Evolutionary conservation across 495 filamentous ascomycete species (phyloP), one percentile per base, ranked within the genome.

Genomic region (Xylaria bambusicola): DNA sequence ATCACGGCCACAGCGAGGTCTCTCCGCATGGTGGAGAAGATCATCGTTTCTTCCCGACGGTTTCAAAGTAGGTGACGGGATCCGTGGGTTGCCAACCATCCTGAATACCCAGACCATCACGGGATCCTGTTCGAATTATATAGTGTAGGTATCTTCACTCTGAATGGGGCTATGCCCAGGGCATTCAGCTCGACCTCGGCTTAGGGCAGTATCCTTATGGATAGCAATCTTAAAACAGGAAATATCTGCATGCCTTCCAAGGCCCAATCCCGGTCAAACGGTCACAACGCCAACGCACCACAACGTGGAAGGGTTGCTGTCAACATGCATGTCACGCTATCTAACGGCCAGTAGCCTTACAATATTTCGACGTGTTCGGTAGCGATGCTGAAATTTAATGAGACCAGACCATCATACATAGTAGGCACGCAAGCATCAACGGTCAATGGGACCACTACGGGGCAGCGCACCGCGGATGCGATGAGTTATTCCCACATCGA

Each of bases 1-100:
- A 40, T n/a, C 6, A 56, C 40, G 18, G 52, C 26, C 15, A 46
- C 26, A 7, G 17, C 40, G 26, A 56, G 40, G 13, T 21, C 27
- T 6, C 24, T 56, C 40, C 26, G 52, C 52, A 55, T 55, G 4
- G 52, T 56, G 40, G 52, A 45, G 17, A 33, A 10, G 26, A 20
- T 56, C 26, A 46, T 56, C 26, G 26, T 46, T 40, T 46, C 18
- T 45, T 56, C 29, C 52, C n/a, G 13, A 54, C 52, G 13, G 36
- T 27, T 44, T 10, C 38, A 13, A 24, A 26, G 10, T 56, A 21
- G 17, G 27, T 35, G 31, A 29, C n/a, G 49, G 9, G 33, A 33
- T 44, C 38, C 10, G 31, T 23, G 17, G 36, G 26, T 23, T 2
- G 24, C 23, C 13, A 51, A 18, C 29, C 29, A 33, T 33, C n/a